phyloP scores from a whole-genome alignment of 768 basidiomycete species.

The Kwoniella newhampshirensis region DNA sequence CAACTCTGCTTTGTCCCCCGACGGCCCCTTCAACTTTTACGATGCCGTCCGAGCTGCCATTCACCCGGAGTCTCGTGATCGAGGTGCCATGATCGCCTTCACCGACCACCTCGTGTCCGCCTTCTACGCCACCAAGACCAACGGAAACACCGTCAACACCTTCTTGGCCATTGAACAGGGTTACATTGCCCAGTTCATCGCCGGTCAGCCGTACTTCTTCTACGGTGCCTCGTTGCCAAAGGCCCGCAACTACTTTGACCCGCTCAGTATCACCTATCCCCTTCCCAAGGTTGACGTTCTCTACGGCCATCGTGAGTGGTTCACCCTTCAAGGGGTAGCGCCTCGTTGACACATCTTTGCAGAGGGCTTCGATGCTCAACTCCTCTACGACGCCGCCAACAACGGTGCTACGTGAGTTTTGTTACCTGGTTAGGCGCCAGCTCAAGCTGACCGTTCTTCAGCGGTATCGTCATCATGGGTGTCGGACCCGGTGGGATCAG shows the following conservation, averaged over 20 bases:
- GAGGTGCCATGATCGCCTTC: conserved; percentile 48
- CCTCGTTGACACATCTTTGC: background rate
- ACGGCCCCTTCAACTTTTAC: conserved; percentile 46
- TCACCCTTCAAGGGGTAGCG: background rate
- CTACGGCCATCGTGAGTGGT: conserved; percentile 22
- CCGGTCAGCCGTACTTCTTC: conserved; percentile 36
- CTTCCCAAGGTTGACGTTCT: conserved; percentile 38
- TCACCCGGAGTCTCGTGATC: conserved; percentile 22
- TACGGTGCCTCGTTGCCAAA: conserved; percentile 36
- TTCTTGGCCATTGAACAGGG: conserved; percentile 51
- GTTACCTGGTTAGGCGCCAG: too few relatives aligned
- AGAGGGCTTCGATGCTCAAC: conserved; percentile 17
- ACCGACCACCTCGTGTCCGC: conserved; percentile 52
- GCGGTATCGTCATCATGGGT: conserved; percentile 40
- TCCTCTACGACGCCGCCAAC: conserved; percentile 18
- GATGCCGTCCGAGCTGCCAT: conserved; percentile 42
- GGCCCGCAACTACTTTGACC: conserved; percentile 54
- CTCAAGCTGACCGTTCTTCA: background rate
- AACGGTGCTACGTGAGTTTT: conserved; percentile 29
- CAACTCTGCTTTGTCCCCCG: conserved; percentile 42
- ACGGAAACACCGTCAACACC: conserved; percentile 47
- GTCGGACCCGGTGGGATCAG: conserved; percentile 30
- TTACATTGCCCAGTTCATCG: conserved; percentile 43
- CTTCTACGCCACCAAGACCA: conserved; percentile 45
- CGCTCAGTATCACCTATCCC: conserved; percentile 12